Base-by-base conservation (phyloP, 2,329 filamentous ascomycete genomes). In the Clarireedia sp. region DNA sequence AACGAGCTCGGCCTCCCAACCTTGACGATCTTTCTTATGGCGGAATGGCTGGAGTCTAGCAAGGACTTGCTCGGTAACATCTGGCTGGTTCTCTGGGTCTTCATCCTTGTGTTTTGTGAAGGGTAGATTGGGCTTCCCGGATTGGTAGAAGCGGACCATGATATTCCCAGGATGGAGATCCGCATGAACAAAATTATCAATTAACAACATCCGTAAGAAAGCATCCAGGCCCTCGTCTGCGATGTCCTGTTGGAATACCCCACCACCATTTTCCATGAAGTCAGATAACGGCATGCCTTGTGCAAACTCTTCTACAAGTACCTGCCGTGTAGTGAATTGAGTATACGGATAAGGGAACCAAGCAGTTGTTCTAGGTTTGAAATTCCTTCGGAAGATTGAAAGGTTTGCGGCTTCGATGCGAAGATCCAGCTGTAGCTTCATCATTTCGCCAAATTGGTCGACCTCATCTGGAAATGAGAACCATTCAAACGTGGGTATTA, bases 151-250 rank as follows among this genome's bases (percentile, higher is more conserved):
- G 60, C 95, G 90, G 47, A 99, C 92, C 91, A 99, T 97, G 72
- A 99, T 97, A 70, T 99, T 99, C 24, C 94, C 94, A 0, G 94
- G 94, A 68, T 99, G 94, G 29, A 99, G 75, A 68, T 99, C 94
- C 5, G 94, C 92, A 68, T 99, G 94, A 24, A 96, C 86, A 70
- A 99, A 99, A 70, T 99, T 99, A 71, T 99, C 94, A 40, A 99
- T 86, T 12, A 99, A 78, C 16, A 99, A 75, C 94, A 99, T 99
- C 66, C 91, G 89, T 49, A 99, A 74, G 71, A 99, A 99, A 3
- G 92, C 91, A 69, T 99, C 91, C 0, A 99, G 80, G 0, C 94
- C 94, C 73, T 97, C 92, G 56, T 95, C 86, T 3, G 94, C 91
- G 60, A 99, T 95, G 61, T 96, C 92, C 64, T 89, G 83, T 68